Base-by-base conservation (phyloP, 768 basidiomycete species). In the Rhodosporidiobolus odoratus region DNA sequence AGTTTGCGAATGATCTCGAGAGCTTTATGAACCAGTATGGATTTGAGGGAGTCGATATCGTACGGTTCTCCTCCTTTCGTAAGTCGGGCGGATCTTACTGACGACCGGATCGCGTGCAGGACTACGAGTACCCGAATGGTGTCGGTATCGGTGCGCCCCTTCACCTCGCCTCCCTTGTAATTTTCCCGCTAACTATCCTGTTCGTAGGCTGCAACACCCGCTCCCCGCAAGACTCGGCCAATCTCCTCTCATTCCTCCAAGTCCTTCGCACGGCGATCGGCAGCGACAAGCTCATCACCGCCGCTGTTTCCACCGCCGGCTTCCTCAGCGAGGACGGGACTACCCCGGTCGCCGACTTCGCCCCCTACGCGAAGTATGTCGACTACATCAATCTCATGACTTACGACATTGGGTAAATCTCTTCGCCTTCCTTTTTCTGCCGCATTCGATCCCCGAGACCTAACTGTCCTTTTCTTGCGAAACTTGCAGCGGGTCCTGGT, bases 321-420 rank as follows among this genome's bases (percentile, higher is more conserved):
- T 94, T 92, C 78, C 80, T 82, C 5, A 90, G 84, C 56, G 60
- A 80, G 4, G 76, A 85, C 74, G 89, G 89, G 19, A 77, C 80
- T 1, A 87, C 90, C 1, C 19, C 53, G 21, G 80, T 90, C 81
- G 75, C 73, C n/a, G 86, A 93, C 78, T 85, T 88, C 23, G 83
- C 83, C 19, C 82, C 77, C 15, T 93, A 91, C 78, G 88, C 88
- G 7, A 45, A 79, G 9, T 82, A 88, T 21, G 80, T 97, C 56
- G 88, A 95, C 77, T 95, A 90, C 89, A 81, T 91, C 61, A 80
- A 89, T 61, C 76, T 96, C 68, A 96, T 96, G 93, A 91, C 93
- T 79, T 98, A 98, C 78, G 94, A 97, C 78, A 83, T 86, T 34
- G 84, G 69, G 90, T 86, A 6, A 86, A 86, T 1, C 77, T 4